phyloP scores from a whole-genome alignment of 1,284 basidiomycete species.

The Tilletia setariae region DNA sequence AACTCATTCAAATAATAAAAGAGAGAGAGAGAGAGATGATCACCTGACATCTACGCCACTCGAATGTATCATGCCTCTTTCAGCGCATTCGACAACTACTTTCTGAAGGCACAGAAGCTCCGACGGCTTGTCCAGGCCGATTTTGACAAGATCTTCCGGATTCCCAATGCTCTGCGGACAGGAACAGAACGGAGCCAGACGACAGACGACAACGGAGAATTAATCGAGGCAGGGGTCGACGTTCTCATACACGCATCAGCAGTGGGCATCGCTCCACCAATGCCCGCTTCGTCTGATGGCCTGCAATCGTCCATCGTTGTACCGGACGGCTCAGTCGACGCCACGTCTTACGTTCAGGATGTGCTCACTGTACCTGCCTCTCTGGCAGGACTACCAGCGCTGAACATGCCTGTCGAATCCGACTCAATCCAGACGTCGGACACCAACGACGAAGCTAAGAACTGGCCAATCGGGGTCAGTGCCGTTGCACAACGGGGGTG shows the following conservation, averaged over 20 bases:
- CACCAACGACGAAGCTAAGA: slow-evolving; percentile 25
- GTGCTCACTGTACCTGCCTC: slow-evolving; percentile 87
- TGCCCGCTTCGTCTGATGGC: slow-evolving; percentile 17
- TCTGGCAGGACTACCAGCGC: slow-evolving; percentile 78
- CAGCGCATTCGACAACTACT: slow-evolving; percentile 94
- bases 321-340: background rate
- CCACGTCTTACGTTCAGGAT: slow-evolving; percentile 73
- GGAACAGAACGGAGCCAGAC: slow-evolving; percentile 55
- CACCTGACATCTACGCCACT: no score
- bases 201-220: background rate
- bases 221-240: slow-evolving; percentile 63
- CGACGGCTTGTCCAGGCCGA: slow-evolving; percentile 70
- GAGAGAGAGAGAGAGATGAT: no score
- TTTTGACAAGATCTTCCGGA: slow-evolving; percentile 69
- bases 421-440: background rate
- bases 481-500: slow-evolving; percentile 86
- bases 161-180: slow-evolving; percentile 59
- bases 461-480: slow-evolving; percentile 81
- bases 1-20: no score
- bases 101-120: slow-evolving; percentile 81
- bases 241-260: slow-evolving; percentile 70
- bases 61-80: background rate
- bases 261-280: slow-evolving; percentile 40
- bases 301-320: background rate
- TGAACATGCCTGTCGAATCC: slow-evolving; percentile 65